These are phyloP conservation scores for Podila epicladia DNA, from an alignment of 192 early-diverging fungal genomes.

Conservation along the genomic window DNA sequence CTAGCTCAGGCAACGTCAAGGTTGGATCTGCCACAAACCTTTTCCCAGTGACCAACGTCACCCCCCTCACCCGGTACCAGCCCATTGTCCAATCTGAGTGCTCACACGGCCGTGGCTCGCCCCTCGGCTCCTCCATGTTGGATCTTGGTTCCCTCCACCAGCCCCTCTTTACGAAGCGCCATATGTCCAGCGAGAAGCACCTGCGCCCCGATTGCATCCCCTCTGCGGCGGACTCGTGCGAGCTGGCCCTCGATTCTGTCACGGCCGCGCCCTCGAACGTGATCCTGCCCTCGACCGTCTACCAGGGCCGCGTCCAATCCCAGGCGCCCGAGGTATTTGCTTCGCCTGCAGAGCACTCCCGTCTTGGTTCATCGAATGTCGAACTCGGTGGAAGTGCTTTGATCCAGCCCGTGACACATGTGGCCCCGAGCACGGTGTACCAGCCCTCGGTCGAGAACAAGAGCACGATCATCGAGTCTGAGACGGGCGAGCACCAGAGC, in stretches of 20 bases:
- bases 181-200: background rate
- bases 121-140: background rate
- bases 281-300: constrained; percentile 28
- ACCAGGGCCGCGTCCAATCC: constrained; percentile 32
- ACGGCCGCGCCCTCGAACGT: constrained; percentile 9
- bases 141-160: background rate
- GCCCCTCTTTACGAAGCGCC: background rate
- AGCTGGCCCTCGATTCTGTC: constrained; percentile 6
- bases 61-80: constrained; percentile 29
- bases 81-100: constrained; percentile 23
- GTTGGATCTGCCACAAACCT: constrained; percentile 15
- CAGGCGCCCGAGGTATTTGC: constrained; percentile 16
- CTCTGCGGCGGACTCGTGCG: constrained; percentile 12
- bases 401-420: constrained; percentile 31
- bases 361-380: constrained; percentile 5
- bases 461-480: constrained; percentile 18
- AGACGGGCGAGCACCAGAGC: background rate
- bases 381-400: constrained; percentile 10
- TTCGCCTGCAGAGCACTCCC: constrained; percentile 1
- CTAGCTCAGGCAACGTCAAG: constrained; percentile 3
- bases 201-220: constrained; percentile 10
- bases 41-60: constrained; percentile 15
- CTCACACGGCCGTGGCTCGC: background rate
- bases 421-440: constrained; percentile 19
- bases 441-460: constrained; percentile 34